These are phyloP conservation scores for Hypocreales sp. DNA, from an alignment of 2,329 filamentous ascomycete genomes.

Conservation along the genomic window DNA sequence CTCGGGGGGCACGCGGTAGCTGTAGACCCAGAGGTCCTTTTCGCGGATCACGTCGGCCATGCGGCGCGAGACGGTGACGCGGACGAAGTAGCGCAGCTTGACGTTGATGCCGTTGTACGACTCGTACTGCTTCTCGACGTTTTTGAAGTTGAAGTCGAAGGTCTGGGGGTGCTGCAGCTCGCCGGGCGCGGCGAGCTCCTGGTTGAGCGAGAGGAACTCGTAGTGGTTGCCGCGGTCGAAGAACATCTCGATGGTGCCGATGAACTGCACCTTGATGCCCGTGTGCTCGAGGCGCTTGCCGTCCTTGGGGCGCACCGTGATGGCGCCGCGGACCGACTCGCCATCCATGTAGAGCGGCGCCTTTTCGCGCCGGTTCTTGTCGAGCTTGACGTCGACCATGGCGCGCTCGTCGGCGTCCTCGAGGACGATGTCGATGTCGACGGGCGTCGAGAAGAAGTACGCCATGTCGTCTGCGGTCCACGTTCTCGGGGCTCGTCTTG, in stretches of 20 bases:
- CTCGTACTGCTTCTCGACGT: slow-evolving; percentile 99
- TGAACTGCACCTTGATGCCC: slow-evolving; percentile 98
- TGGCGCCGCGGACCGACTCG: slow-evolving; percentile 91
- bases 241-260: slow-evolving; percentile 99
- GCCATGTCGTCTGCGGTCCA: slow-evolving; percentile 52
- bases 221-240: slow-evolving; percentile 98
- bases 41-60: slow-evolving; percentile 98
- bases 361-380: slow-evolving; percentile 95
- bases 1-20: slow-evolving; percentile 93
- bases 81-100: slow-evolving; percentile 94
- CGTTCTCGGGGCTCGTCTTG: too few relatives aligned
- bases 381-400: slow-evolving; percentile 94
- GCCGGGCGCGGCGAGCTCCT: slow-evolving; percentile 90
- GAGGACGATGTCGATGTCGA: slow-evolving; percentile 97
- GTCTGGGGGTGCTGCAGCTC: slow-evolving; percentile 98
- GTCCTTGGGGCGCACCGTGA: slow-evolving; percentile 93
- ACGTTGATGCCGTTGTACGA: slow-evolving; percentile 99
- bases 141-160: slow-evolving; percentile 99
- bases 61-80: slow-evolving; percentile 86
- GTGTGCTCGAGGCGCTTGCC: slow-evolving; percentile 96
- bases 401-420: slow-evolving; percentile 87
- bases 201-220: slow-evolving; percentile 93
- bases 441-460: slow-evolving; percentile 94
- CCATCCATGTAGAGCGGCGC: slow-evolving; percentile 95
- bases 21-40: slow-evolving; percentile 99